A percentile compares a stretch with the other conserved stretches of the same genome.
These are phyloP conservation scores for Pythium vanterpoolii DNA, from an alignment of 352 stramenopile genomes.

Conservation along the genomic window DNA sequence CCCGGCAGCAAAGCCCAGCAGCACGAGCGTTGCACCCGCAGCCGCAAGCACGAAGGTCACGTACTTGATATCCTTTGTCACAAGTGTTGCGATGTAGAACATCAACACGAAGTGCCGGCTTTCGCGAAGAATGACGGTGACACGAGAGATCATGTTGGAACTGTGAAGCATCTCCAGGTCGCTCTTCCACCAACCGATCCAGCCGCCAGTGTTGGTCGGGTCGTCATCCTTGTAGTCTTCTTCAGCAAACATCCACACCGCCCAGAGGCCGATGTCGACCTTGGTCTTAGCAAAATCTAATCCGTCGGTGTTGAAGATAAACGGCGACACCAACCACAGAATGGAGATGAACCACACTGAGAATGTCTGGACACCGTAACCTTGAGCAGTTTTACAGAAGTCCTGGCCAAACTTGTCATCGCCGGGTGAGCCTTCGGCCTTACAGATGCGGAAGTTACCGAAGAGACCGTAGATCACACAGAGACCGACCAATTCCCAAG, in stretches of 20 bases:
- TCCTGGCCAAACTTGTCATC: constrained; percentile 64
- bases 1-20: no score
- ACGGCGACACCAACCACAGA: constrained; percentile 81
- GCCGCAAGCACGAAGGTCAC: constrained; percentile 58
- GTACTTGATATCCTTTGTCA: constrained; percentile 45
- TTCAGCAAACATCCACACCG: constrained; percentile 82
- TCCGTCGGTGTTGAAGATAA: constrained; percentile 88
- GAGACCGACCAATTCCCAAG: constrained; percentile 78
- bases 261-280: constrained; percentile 81
- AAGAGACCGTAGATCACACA: constrained; percentile 85
- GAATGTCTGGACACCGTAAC: constrained; percentile 78
- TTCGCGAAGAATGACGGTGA: constrained; percentile 77
- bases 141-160: constrained; percentile 56
- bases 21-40: constrained; percentile 46
- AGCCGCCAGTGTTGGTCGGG: constrained; percentile 57
- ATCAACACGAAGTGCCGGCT: constrained; percentile 80
- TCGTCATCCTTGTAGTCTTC: constrained; percentile 66
- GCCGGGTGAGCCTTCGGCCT: constrained; percentile 36
- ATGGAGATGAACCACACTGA: constrained; percentile 76
- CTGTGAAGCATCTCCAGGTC: constrained; percentile 74
- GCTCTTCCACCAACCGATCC: constrained; percentile 85
- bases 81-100: constrained; percentile 80
- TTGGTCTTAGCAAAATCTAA: constrained; percentile 81
- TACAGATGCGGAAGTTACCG: constrained; percentile 75
- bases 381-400: constrained; percentile 60